phyloP scores from a whole-genome alignment of 2,329 filamentous ascomycete genomes.

The Ophiosphaerella korrae region DNA sequence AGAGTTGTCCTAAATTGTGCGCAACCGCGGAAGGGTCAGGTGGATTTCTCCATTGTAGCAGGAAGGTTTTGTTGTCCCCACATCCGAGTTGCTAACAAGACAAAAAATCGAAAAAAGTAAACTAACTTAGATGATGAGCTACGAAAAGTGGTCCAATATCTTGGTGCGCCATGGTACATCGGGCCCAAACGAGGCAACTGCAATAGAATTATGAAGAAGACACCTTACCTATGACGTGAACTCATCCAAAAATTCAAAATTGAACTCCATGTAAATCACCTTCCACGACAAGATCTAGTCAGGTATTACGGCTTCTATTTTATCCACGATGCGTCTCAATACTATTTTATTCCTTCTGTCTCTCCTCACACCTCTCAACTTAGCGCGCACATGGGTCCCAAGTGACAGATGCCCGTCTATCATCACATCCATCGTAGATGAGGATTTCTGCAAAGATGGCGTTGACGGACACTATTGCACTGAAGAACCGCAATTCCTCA shows the following conservation, averaged over 20 bases:
- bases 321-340: neutral
- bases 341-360: neutral
- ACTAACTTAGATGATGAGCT: too few relatives aligned
- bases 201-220: neutral
- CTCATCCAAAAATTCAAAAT: neutral
- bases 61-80: too few relatives aligned
- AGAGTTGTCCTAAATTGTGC: too few relatives aligned
- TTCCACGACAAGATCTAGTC: too few relatives aligned
- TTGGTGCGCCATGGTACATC: too few relatives aligned
- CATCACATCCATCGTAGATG: conserved; percentile 2
- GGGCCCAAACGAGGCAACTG: neutral
- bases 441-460: neutral
- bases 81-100: too few relatives aligned
- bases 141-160: too few relatives aligned
- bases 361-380: neutral
- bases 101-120: too few relatives aligned
- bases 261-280: too few relatives aligned
- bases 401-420: conserved; percentile 7
- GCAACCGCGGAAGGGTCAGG: too few relatives aligned
- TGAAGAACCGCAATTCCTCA: conserved; percentile 1
- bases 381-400: conserved; percentile 4
- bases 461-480: neutral
- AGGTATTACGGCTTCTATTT: neutral
- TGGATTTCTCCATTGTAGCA: too few relatives aligned
- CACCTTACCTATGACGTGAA: neutral